Evolutionary conservation across 2,329 filamentous ascomycete species (phyloP), one percentile per base, ranked within the genome.

Genomic region (Sporothrix pallida): DNA sequence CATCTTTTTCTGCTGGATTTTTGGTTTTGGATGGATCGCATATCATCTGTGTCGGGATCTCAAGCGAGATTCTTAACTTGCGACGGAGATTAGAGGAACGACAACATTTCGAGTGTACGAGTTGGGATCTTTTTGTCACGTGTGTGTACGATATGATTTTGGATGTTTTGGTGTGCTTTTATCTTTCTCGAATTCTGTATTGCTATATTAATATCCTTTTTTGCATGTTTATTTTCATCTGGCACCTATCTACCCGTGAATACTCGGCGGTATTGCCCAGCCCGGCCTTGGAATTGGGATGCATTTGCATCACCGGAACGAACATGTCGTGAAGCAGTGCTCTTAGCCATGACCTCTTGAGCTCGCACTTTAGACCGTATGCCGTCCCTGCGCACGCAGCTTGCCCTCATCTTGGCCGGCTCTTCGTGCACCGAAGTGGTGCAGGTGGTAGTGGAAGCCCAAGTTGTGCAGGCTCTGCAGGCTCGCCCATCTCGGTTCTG

Each of bases 81-180:
- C 23, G n/a, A 20, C 37, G 46, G 42, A 17, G 37, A 56, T 3
- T 37, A 5, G 31, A 37, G 37, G 37, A 23, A 46, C 5, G 60
- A 65, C n/a, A n/a, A 12, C n/a, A 56, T 12, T 26, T 12, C 23
- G 20, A 23, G 20, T 26, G 52, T 56, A 63, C n/a, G 60, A 46
- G 37, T 42, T 46, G 17, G 60, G 52, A 56, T 13, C 2, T 20
- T 56, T 46, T 65, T 46, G 20, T 23, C 8, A 23, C 20, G 37
- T 65, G 60, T 65, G 37, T 65, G 60, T 65, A 65, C 60, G 60
- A 65, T 65, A 65, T 42, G 60, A 5, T 13, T n/a, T 46, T 65
- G 52, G 20, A 56, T 63, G 4, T 46, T 46, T 65, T 44, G 60
- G 17, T 65, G 60, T 44, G 60, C 52, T 56, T 54, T 54, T 65